phyloP scores from a whole-genome alignment of 2,329 filamentous ascomycete species.

The Phyllosticta citriasiana region DNA sequence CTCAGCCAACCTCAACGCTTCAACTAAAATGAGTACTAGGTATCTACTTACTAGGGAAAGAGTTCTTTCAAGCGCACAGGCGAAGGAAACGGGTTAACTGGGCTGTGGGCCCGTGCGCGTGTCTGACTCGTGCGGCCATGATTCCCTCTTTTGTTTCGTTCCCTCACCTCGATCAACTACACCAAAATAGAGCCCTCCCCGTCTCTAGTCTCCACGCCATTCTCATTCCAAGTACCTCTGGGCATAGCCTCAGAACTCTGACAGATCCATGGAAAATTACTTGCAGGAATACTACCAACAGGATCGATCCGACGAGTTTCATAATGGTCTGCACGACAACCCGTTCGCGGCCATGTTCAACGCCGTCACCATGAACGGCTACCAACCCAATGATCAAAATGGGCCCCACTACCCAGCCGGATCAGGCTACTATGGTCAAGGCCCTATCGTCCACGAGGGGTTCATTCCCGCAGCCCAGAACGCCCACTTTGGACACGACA shows the following conservation, averaged over 20 bases:
- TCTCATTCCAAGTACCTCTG: too few relatives aligned
- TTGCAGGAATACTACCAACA: neutral
- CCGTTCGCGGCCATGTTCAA: conserved; percentile 8
- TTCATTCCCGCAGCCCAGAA: conserved; percentile 26
- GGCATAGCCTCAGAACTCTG: neutral
- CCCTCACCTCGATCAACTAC: neutral
- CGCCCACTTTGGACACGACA: neutral
- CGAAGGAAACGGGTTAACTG: too few relatives aligned
- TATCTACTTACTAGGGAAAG: too few relatives aligned
- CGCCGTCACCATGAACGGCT: neutral
- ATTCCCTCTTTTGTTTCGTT: neutral
- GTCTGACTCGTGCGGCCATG: neutral
- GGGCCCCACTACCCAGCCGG: conserved; percentile 1
- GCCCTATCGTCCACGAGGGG: conserved; percentile 28
- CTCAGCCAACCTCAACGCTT: too few relatives aligned
- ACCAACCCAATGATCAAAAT: neutral
- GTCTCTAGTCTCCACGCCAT: too few relatives aligned
- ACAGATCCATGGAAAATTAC: neutral
- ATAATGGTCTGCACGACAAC: conserved; percentile 6
- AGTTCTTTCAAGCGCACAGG: too few relatives aligned
- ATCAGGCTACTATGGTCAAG: conserved; percentile 7
- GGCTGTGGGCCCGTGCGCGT: neutral
- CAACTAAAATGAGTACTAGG: too few relatives aligned
- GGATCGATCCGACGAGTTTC: conserved; percentile 1
- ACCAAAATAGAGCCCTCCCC: neutral